Percentiles rank a stretch among this genome's conserved stretches.
Conservation (phyloP, 257 asterid species). For the Solanum sparsipilum region DNA sequence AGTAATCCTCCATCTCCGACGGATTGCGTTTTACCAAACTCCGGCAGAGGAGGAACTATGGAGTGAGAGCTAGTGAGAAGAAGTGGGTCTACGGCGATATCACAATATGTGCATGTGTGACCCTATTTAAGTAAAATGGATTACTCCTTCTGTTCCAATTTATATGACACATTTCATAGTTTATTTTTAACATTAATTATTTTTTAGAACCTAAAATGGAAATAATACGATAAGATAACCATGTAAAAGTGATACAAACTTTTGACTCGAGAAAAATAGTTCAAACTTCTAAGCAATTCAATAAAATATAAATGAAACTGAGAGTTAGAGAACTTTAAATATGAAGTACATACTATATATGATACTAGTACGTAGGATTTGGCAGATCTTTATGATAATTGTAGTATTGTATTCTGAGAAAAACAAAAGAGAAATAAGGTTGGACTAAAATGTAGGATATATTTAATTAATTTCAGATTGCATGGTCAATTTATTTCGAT, state of each 20-base stretch:
- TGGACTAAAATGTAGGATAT: too few species aligned
- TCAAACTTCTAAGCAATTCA: neutral
- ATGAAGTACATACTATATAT: neutral
- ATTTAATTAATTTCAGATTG: too few species aligned
- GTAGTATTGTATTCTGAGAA: too few species aligned
- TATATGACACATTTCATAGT: too few species aligned
- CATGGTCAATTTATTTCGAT: too few species aligned
- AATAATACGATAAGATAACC: too few species aligned
- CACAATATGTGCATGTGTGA: neutral
- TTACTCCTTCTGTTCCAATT: neutral
- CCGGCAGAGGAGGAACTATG: neutral
- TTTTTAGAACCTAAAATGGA: too few species aligned
- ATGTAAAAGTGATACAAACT: too few species aligned
- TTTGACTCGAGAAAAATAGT: too few species aligned
- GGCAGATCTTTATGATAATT: neutral
- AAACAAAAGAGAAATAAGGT: too few species aligned
- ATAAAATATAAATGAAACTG: too few species aligned
- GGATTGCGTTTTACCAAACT: neutral
- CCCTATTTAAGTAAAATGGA: neutral
- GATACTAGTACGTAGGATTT: neutral
- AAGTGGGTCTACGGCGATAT: neutral
- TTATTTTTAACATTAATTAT: too few species aligned
- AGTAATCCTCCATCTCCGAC: conserved; percentile 16
- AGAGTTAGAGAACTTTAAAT: neutral
- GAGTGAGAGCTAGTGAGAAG: neutral